Percentiles rank a stretch among this genome's conserved stretches.
These are phyloP conservation scores for Venturia oleaginea DNA, from an alignment of 2,329 filamentous ascomycete species.

Conservation along the genomic window DNA sequence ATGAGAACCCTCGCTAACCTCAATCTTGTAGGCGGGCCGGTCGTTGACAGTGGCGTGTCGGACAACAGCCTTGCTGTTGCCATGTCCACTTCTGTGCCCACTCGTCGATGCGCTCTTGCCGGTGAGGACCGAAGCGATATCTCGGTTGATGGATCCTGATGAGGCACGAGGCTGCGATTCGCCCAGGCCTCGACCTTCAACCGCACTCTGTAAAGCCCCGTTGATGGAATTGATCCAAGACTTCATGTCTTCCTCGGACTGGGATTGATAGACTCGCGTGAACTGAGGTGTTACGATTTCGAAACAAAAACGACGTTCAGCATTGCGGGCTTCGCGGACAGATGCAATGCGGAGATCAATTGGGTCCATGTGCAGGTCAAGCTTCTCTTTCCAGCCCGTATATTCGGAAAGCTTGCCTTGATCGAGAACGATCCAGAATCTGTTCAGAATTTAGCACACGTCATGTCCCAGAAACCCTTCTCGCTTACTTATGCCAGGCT, in stretches of 20 bases:
- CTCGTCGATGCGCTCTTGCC: conserved; percentile 77
- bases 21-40: conserved; percentile 60
- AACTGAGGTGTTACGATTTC: conserved; percentile 96
- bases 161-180: conserved; percentile 35
- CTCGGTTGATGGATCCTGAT: conserved; percentile 56
- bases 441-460: conserved; percentile 32
- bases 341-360: conserved; percentile 96
- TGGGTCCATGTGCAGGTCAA: conserved; percentile 95
- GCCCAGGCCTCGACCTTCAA: conserved; percentile 62
- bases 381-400: conserved; percentile 96
- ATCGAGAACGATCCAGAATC: conserved; percentile 97
- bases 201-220: conserved; percentile 90
- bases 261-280: conserved; percentile 94
- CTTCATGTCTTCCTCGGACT: conserved; percentile 95
- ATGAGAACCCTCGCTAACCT: conserved; percentile 72
- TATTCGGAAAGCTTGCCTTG: conserved; percentile 96
- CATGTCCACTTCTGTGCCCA: conserved; percentile 37
- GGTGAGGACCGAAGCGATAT: conserved; percentile 86
- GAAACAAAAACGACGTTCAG: conserved; percentile 92
- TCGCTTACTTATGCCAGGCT: conserved; percentile 90
- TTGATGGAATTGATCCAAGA: conserved; percentile 96
- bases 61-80: conserved; percentile 53
- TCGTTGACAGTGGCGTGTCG: conserved; percentile 78
- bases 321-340: conserved; percentile 88
- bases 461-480: not conserved